A percentile compares a stretch with the other conserved stretches of the same genome.
Evolutionary conservation across 1,284 basidiomycete genomes (phyloP).

Genomic region (Fomitiporia mediterranea): DNA sequence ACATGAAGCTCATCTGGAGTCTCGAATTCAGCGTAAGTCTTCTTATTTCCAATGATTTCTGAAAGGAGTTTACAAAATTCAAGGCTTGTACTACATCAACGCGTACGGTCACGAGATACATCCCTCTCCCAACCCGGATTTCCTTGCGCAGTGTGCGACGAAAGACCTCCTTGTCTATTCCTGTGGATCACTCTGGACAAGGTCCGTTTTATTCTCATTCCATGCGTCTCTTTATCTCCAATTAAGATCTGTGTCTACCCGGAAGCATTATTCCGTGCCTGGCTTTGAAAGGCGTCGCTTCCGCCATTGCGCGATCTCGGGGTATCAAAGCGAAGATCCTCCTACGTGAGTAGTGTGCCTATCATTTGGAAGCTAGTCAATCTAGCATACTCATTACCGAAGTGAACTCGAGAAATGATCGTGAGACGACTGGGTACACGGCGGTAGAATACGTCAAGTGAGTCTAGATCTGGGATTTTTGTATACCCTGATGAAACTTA

Average conservation of each 20-base stretch:
- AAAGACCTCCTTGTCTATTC: constrained; percentile 82
- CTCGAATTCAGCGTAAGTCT: constrained; percentile 17
- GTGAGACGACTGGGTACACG: constrained; percentile 84
- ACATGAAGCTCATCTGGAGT: constrained; percentile 15
- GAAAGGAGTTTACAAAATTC: not conserved
- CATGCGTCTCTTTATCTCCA: constrained; percentile 3
- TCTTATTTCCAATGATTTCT: not conserved
- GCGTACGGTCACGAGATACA: constrained; percentile 88
- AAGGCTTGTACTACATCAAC: constrained; percentile 91
- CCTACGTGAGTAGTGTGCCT: constrained; percentile 72
- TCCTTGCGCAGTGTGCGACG: constrained; percentile 59
- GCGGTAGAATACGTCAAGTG: constrained; percentile 83
- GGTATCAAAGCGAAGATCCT: constrained; percentile 79
- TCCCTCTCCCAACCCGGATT: constrained; percentile 83
- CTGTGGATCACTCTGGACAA: constrained; percentile 92
- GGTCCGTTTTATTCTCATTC: constrained; percentile 36
- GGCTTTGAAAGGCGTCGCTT: constrained; percentile 77
- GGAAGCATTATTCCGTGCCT: constrained; percentile 86
- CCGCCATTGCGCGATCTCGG: constrained; percentile 72
- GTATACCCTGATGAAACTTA: constrained; percentile 19
- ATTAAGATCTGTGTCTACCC: not conserved
- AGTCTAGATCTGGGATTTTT: constrained; percentile 22
- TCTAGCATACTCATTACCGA: not conserved
- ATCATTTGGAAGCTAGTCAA: not conserved
- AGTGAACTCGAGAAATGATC: constrained; percentile 90